phyloP scores from a whole-genome alignment of 495 filamentous ascomycete genomes.

The Rostrohypoxylon terebratum region DNA sequence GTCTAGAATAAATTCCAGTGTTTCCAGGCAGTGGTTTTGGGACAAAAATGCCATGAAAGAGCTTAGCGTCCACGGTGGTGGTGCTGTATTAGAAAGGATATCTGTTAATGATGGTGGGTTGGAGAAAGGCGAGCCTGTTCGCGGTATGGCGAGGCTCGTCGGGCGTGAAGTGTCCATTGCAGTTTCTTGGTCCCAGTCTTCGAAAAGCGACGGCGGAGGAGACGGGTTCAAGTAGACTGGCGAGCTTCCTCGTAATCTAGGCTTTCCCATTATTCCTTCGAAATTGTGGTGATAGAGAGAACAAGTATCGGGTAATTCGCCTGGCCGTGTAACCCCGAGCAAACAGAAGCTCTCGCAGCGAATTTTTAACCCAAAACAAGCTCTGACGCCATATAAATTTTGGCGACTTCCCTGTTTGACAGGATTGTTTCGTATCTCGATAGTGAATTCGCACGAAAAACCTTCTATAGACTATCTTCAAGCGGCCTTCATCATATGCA shows the following conservation, averaged over 20 bases:
- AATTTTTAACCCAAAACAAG: conserved; percentile 43
- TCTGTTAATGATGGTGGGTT: conserved; percentile 86
- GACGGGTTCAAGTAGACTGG: conserved; percentile 54
- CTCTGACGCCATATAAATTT: conserved; percentile 34
- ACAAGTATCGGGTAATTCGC: conserved; percentile 43
- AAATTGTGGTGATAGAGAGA: conserved; percentile 20
- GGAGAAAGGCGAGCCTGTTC: conserved; percentile 58
- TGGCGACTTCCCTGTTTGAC: conserved; percentile 35
- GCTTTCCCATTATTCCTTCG: conserved; percentile 58
- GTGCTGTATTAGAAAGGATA: conserved; percentile 86
- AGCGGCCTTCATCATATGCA: conserved; percentile 40
- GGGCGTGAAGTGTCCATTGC: conserved; percentile 60
- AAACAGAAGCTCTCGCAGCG: conserved; percentile 44
- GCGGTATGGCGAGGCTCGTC: conserved; percentile 58
- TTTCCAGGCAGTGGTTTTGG: conserved; percentile 97
- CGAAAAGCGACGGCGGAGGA: conserved; percentile 54
- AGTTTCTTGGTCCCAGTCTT: conserved; percentile 58
- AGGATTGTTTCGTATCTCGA: conserved; percentile 37
- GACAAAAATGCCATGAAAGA: conserved; percentile 98
- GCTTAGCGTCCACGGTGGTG: conserved; percentile 89
- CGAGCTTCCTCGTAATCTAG: conserved; percentile 58
- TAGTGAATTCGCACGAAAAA: conserved; percentile 31
- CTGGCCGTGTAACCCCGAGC: conserved; percentile 39
- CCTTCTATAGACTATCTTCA: conserved; percentile 36
- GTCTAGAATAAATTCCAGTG: conserved; percentile 96